Evolutionary conservation across 139 green algal species (phyloP).

Genomic region (Tetratostichococcus sp.): DNA sequence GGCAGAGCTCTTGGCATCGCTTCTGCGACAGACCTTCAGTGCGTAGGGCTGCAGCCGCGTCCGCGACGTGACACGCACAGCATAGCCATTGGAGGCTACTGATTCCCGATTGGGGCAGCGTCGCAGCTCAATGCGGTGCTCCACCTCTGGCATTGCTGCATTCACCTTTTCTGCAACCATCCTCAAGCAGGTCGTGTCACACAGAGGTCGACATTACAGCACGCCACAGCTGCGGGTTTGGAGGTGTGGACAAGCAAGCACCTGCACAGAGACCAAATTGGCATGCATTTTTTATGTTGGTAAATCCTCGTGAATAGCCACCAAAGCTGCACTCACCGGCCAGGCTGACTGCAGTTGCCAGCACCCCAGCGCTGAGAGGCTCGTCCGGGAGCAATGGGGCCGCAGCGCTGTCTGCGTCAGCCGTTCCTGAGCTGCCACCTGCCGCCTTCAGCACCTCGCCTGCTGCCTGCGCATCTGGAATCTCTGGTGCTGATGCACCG

Average conservation of each 20-base stretch:
- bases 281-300: too few species aligned
- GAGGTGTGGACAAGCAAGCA: too few species aligned
- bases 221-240: too few species aligned
- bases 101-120: constrained; percentile 10
- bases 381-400: too few species aligned
- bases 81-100: neutral
- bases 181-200: too few species aligned
- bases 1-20: too few species aligned
- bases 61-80: constrained; percentile 12
- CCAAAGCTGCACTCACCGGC: too few species aligned
- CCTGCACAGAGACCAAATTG: too few species aligned
- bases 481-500: neutral
- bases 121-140: constrained; percentile 15
- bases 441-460: neutral
- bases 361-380: neutral
- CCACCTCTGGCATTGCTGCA: neutral
- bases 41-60: constrained; percentile 10
- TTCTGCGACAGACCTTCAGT: constrained; percentile 4
- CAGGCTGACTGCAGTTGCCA: neutral
- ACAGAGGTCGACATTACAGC: too few species aligned
- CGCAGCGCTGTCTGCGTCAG: too few species aligned
- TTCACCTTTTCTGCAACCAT: neutral
- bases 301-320: too few species aligned
- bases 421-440: too few species aligned
- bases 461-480: neutral